Evolutionary conservation across 805 yeast species (phyloP).

Genomic region (Starmerella khaoyaiensis): DNA sequence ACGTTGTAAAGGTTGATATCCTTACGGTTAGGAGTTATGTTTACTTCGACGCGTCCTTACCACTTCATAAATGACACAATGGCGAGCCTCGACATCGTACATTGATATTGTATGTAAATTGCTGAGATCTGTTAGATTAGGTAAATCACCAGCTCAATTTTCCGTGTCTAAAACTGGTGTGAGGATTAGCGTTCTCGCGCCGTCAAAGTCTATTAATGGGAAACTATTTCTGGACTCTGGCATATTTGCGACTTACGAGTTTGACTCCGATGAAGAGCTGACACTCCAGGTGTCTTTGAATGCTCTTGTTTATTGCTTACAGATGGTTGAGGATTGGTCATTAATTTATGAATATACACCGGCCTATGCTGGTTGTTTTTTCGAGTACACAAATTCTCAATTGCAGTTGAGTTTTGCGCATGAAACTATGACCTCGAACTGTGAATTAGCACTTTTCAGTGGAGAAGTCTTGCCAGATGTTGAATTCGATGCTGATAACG

Average conservation of each 20-base stretch:
- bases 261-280: conserved; percentile 2
- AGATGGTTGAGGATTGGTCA: conserved; percentile 32
- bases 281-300: conserved; percentile 8
- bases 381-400: conserved; percentile 42
- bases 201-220: conserved; percentile 13
- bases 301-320: conserved; percentile 16
- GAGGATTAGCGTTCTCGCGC: conserved; percentile 10
- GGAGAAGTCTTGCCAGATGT: conserved; percentile 22
- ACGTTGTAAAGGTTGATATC: too few species aligned
- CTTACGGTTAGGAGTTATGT: neutral
- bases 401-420: conserved; percentile 17
- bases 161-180: conserved; percentile 9
- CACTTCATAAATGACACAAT: neutral
- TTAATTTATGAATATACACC: conserved; percentile 22
- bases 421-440: conserved; percentile 37
- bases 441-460: conserved; percentile 40
- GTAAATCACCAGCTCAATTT: conserved; percentile 6
- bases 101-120: conserved; percentile 14
- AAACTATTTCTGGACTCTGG: conserved; percentile 15
- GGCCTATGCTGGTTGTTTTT: conserved; percentile 28
- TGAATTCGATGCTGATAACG: conserved; percentile 33
- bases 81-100: conserved; percentile 18
- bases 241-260: conserved; percentile 18
- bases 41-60: neutral
- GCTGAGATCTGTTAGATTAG: conserved; percentile 11